Evolutionary conservation across 805 yeast genomes (phyloP).

Genomic region (Zygosaccharomyces pseudorouxii): DNA sequence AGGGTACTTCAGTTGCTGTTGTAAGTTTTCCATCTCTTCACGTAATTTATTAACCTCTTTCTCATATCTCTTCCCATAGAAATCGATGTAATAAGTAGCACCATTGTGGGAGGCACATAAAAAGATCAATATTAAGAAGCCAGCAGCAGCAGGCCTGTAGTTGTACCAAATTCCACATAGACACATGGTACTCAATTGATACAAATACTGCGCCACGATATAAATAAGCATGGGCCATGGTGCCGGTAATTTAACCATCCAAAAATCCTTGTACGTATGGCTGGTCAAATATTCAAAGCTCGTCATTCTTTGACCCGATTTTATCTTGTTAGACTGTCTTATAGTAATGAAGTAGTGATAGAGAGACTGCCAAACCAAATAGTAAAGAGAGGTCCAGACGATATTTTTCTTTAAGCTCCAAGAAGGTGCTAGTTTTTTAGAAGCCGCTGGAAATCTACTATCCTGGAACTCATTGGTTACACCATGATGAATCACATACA

Average conservation of each 20-base stretch:
- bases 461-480: conserved; percentile 48
- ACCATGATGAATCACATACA: conserved; percentile 83
- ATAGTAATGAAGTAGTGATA: conserved; percentile 92
- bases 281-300: conserved; percentile 79
- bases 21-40: conserved; percentile 63
- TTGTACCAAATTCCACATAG: conserved; percentile 86
- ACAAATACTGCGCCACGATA: conserved; percentile 78
- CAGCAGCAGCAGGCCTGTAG: conserved; percentile 58
- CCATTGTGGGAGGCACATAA: conserved; percentile 83
- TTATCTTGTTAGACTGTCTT: conserved; percentile 70
- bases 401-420: conserved; percentile 60
- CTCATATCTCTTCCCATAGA: conserved; percentile 84
- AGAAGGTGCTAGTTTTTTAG: conserved; percentile 44
- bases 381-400: conserved; percentile 72
- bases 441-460: conserved; percentile 76
- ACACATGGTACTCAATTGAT: conserved; percentile 82
- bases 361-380: conserved; percentile 82
- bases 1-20: conserved; percentile 32
- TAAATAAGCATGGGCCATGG: conserved; percentile 85
- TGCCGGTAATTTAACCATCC: conserved; percentile 86
- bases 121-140: conserved; percentile 69
- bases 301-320: conserved; percentile 72
- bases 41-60: conserved; percentile 73
- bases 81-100: conserved; percentile 89
- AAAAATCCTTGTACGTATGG: conserved; percentile 58